Percentiles rank a stretch among this genome's conserved stretches.
phyloP scores from a whole-genome alignment of 1,284 basidiomycete genomes.

The Irpex sp. region DNA sequence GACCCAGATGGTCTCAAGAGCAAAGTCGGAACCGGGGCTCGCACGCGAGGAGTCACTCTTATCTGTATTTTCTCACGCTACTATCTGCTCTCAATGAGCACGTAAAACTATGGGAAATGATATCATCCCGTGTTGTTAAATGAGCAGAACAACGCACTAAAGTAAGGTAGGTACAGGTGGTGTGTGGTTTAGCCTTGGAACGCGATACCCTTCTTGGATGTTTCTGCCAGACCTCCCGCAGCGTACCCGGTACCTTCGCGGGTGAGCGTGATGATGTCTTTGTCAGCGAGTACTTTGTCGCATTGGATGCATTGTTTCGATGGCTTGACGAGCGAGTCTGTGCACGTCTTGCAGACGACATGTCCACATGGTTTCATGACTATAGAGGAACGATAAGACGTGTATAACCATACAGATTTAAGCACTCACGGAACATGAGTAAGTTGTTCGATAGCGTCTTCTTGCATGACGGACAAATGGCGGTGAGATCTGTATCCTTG shows the following conservation, averaged over 20 bases:
- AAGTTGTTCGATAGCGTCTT: conserved; percentile 78
- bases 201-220: conserved; percentile 66
- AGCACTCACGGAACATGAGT: conserved; percentile 61
- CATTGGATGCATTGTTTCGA: conserved; percentile 80
- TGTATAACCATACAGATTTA: neutral
- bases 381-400: conserved; percentile 22
- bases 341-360: conserved; percentile 84
- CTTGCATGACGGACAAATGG: conserved; percentile 89
- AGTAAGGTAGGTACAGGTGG: neutral
- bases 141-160: neutral
- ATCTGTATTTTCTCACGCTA: neutral
- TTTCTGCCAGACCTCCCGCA: conserved; percentile 87
- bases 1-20: neutral
- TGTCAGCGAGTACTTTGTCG: conserved; percentile 57
- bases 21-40: neutral
- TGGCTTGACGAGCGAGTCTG: conserved; percentile 75
- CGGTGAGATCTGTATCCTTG: conserved; percentile 46
- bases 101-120: neutral
- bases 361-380: conserved; percentile 82
- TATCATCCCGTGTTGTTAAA: neutral
- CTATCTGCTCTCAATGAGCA: too few relatives aligned
- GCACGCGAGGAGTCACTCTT: neutral
- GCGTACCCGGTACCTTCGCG: conserved; percentile 93
- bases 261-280: conserved; percentile 72
- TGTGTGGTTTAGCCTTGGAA: conserved; percentile 61